A percentile compares a stretch with the other conserved stretches of the same genome.
Evolutionary conservation across 495 filamentous ascomycete genomes (phyloP).

Genomic region (Coniosporium apollinis): DNA sequence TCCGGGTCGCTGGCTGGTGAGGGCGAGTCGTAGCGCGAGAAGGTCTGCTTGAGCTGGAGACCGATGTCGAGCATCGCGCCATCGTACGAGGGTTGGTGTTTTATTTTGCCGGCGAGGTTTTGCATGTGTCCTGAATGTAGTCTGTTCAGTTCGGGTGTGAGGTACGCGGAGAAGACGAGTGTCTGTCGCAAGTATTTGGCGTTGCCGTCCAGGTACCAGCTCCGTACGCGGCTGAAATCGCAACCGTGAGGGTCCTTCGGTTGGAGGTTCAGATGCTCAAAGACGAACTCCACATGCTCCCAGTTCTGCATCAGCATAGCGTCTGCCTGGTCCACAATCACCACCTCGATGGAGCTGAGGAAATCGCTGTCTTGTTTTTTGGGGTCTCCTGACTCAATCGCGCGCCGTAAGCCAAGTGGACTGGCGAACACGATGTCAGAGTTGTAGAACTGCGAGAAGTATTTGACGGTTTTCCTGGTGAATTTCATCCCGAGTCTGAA

Average conservation of each 20-base stretch:
- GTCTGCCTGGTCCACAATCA: conserved; percentile 82
- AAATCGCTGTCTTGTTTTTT: conserved; percentile 85
- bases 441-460: conserved; percentile 87
- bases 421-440: conserved; percentile 88
- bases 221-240: conserved; percentile 80
- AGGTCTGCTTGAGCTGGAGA: conserved; percentile 64
- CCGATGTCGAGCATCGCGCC: conserved; percentile 50
- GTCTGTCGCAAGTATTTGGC: conserved; percentile 71
- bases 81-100: conserved; percentile 45
- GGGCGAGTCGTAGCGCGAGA: conserved; percentile 66
- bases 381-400: conserved; percentile 57
- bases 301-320: conserved; percentile 95
- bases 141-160: conserved; percentile 75
- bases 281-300: conserved; percentile 83
- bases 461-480: conserved; percentile 86
- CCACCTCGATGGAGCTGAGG: conserved; percentile 77
- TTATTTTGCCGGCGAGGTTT: conserved; percentile 63
- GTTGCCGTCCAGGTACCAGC: conserved; percentile 80
- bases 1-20: conserved; percentile 61
- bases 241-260: conserved; percentile 82
- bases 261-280: conserved; percentile 81
- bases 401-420: conserved; percentile 75
- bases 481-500: conserved; percentile 90
- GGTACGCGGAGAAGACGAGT: conserved; percentile 59
- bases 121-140: conserved; percentile 59